Evolutionary conservation across 345 rosid genomes (phyloP).

Genomic region (Gossypium bickii): DNA sequence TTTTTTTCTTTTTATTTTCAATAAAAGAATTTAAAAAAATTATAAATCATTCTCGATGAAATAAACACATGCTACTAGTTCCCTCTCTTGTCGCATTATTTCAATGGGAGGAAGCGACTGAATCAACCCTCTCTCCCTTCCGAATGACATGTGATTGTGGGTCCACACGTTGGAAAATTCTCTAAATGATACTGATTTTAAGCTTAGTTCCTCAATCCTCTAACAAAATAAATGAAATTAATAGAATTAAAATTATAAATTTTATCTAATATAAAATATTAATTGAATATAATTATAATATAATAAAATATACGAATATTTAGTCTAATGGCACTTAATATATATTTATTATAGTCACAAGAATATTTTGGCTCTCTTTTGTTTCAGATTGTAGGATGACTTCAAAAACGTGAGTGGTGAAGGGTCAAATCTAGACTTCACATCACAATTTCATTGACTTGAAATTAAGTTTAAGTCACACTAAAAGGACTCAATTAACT

Average conservation of each 20-base stretch:
- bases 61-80: too few species aligned
- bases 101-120: slow-evolving; percentile 3
- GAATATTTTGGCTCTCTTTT: background rate
- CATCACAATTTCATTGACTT: background rate
- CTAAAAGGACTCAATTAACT: too few species aligned
- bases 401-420: background rate
- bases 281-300: too few species aligned
- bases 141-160: slow-evolving; percentile 9
- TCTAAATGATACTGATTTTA: background rate
- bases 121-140: too few species aligned
- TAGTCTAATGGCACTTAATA: background rate
- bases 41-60: too few species aligned
- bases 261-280: too few species aligned
- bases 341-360: background rate
- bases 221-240: too few species aligned
- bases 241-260: too few species aligned
- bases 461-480: background rate
- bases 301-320: too few species aligned
- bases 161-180: slow-evolving; percentile 10
- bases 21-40: too few species aligned
- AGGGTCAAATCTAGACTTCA: slow-evolving; percentile 14
- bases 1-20: too few species aligned
- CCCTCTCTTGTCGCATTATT: background rate
- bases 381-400: background rate
- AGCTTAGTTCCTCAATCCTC: background rate